Evolutionary conservation across 768 basidiomycete species (phyloP).

Genomic region (Clavulina sp.): DNA sequence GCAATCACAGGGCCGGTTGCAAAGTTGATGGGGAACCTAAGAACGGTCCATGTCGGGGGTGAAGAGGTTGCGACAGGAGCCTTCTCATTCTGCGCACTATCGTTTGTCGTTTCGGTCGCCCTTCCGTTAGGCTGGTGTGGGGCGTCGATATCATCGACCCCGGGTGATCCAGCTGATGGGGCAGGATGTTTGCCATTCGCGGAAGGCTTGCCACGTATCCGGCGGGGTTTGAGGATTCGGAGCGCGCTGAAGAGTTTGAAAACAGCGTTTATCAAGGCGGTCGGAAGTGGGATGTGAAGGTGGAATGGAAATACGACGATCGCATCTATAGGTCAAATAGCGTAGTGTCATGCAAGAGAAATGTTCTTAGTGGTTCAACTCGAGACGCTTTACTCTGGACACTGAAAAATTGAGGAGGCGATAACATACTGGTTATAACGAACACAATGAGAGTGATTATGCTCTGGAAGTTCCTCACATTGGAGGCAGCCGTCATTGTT

Average conservation of each 20-base stretch:
- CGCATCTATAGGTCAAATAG: no score
- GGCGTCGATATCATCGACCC: no score
- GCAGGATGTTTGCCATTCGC: no score
- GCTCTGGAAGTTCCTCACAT: no score
- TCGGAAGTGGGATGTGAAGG: constrained; percentile 17
- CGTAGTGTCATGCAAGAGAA: no score
- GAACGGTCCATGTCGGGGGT: not conserved
- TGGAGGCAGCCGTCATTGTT: no score
- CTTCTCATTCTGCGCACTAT: no score
- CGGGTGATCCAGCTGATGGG: no score
- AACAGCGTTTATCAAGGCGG: not conserved
- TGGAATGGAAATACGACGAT: constrained; percentile 22
- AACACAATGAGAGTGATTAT: constrained; percentile 24
- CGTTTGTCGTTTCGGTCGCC: no score
- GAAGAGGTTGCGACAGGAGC: not conserved
- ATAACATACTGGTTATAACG: constrained; percentile 21
- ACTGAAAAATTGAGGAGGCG: not conserved
- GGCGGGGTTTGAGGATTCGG: not conserved
- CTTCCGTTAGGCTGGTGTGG: no score
- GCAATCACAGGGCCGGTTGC: constrained; percentile 24
- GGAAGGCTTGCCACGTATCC: not conserved
- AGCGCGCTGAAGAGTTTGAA: not conserved
- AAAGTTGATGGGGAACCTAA: constrained; percentile 16
- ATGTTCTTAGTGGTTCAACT: not conserved
- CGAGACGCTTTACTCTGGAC: no score